Conservation (phyloP, 345 rosid genomes). For the Salix suchowensis region DNA sequence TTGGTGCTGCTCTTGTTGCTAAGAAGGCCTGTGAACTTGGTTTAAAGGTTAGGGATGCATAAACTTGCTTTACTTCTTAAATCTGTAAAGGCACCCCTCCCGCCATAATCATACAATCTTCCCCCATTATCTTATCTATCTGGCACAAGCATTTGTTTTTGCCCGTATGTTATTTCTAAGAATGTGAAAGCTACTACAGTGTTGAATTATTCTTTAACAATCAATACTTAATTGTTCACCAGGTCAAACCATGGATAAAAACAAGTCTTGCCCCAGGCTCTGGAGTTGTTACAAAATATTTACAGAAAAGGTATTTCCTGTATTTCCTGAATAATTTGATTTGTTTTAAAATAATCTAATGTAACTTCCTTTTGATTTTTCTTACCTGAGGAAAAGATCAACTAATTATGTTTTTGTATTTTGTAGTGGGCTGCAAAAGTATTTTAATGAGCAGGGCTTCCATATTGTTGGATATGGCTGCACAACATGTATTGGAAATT, state of each 20-base stretch:
- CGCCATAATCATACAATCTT: too few relatives aligned
- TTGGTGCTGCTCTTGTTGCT: slow-evolving; percentile 97
- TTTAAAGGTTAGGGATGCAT: slow-evolving; percentile 52
- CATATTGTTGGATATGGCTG: slow-evolving; percentile 96
- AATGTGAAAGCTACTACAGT: not conserved
- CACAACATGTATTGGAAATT: slow-evolving; percentile 97
- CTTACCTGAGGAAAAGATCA: not conserved
- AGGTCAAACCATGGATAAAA: slow-evolving; percentile 98
- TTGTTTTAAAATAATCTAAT: not conserved
- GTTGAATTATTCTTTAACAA: not conserved
- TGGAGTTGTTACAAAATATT: slow-evolving; percentile 95
- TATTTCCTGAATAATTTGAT: not conserved
- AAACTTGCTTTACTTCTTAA: not conserved
- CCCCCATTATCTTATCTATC: too few relatives aligned
- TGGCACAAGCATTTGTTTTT: too few relatives aligned
- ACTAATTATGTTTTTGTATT: not conserved
- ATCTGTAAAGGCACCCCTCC: not conserved
- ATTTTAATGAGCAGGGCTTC: slow-evolving; percentile 86
- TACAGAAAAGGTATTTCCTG: slow-evolving; percentile 55
- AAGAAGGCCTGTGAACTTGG: slow-evolving; percentile 95
- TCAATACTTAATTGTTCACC: slow-evolving; percentile 19
- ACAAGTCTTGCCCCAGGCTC: slow-evolving; percentile 99
- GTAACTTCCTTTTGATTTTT: not conserved
- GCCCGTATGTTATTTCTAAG: not conserved
- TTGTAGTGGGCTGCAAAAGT: slow-evolving; percentile 87